Evolutionary conservation across 805 yeast genomes (phyloP), one percentile per base, ranked within the genome.

Genomic region (Candida awuae): DNA sequence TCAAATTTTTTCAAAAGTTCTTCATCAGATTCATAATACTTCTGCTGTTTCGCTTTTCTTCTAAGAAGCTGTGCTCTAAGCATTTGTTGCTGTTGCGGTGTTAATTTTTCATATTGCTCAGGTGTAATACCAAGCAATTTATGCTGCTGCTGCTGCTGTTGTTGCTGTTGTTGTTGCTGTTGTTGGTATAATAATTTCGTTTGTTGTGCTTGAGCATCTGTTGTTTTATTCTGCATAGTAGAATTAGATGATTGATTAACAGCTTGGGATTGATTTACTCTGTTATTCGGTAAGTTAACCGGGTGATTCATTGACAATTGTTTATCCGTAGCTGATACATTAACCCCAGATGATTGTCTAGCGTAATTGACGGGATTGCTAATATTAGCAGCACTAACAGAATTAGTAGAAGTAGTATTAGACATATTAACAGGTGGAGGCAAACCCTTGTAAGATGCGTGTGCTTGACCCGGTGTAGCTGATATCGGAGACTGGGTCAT

Each of bases 1-100:
- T 80, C 78, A 56, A 80, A 88, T 57, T 87, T 88, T 43, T 75
- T 74, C 49, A 92, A 59, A 8, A 92, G 69, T 35, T 80, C 84
- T 42, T 75, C 82, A 16, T 82, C 63, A 8, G 87, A 77, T 51
- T 83, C 85, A 9, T 81, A 77, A 52, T 80, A 82, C 34, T 74
- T 71, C 52, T 71, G 64, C 32, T 70, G 65, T 49, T 66, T 67
- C 10, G 71, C 72, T 38, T 62, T 63, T 42, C 61, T 62, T 22
- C 70, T 61, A 33, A 67, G 56, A 31, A 61, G 63, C 42, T 69
- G 72, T 23, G 59, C 59, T 53, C 63, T 63, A 19, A 65, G 56
- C 47, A 62, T 45, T 29, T 69, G 67, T 36, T 63, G 69, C 47
- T 67, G 71, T 32, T 65, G 63, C 6, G 62, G 61, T 27, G 52